A percentile compares a stretch with the other conserved stretches of the same genome.
phyloP scores from a whole-genome alignment of 106 monocot genomes.

The Narthecium ossifragum region DNA sequence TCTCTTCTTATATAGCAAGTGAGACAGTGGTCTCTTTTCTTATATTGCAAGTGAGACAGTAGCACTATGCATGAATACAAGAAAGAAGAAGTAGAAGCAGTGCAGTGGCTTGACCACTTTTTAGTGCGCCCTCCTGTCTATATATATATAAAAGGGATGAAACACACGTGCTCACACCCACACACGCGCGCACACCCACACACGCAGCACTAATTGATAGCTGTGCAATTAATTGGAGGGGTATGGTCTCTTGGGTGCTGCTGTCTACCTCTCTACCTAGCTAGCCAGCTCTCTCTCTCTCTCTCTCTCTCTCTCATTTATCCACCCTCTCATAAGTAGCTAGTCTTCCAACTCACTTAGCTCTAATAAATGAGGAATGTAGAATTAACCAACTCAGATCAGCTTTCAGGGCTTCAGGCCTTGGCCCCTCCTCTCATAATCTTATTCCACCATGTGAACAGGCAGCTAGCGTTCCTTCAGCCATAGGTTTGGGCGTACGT shows the following conservation, averaged over 20 bases:
- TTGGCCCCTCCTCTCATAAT: no score
- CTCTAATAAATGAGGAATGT: no score
- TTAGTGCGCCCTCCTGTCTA: constrained; percentile 14
- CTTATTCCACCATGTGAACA: no score
- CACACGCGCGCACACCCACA: constrained; percentile 11
- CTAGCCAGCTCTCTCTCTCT: no score
- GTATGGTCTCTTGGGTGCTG: not conserved
- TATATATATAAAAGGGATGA: constrained; percentile 3
- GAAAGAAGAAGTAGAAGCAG: no score
- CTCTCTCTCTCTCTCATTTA: no score
- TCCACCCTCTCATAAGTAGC: no score
- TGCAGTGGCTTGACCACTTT: constrained; percentile 12
- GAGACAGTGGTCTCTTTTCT: not conserved
- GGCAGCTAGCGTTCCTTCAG: no score
- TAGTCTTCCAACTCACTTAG: no score
- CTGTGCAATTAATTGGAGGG: not conserved
- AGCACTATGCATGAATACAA: constrained; percentile 9
- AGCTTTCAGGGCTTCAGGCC: no score
- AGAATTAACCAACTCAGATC: no score
- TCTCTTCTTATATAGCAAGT: not conserved
- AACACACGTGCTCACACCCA: constrained; percentile 14
- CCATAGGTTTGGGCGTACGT: no score
- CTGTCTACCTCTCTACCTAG: not conserved
- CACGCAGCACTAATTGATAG: not conserved
- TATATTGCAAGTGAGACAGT: not conserved